These are phyloP conservation scores for Trebouxia gelatinosa DNA, from an alignment of 163 green algal species.

Conservation along the genomic window DNA sequence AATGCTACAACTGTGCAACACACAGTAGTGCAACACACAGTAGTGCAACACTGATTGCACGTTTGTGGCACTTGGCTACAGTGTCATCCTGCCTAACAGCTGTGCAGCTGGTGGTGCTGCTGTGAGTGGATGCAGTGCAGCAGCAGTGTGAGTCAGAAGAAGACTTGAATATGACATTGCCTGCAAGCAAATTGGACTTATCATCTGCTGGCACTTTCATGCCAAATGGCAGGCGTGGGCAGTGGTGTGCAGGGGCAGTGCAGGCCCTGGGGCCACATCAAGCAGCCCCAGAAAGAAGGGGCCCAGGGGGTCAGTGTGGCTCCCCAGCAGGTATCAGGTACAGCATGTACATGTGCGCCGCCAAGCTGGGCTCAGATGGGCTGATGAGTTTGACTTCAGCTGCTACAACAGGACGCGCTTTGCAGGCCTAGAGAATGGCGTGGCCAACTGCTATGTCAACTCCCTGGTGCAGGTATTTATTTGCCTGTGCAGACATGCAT, in stretches of 20 bases:
- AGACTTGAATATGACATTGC: no score
- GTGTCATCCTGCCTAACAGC: no score
- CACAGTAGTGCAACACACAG: no score
- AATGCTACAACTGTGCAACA: no score
- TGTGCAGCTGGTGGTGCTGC: no score
- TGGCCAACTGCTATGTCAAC: constrained; percentile 95
- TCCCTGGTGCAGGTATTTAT: constrained; percentile 90
- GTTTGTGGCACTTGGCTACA: no score
- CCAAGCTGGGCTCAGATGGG: constrained; percentile 49
- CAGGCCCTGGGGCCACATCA: constrained; percentile 42
- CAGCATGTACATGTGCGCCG: constrained; percentile 27
- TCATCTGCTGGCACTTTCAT: constrained; percentile 50
- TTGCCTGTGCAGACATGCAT: no score
- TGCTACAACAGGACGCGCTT: constrained; percentile 88
- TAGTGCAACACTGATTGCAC: no score
- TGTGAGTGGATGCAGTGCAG: no score
- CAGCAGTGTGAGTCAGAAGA: no score
- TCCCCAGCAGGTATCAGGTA: constrained; percentile 29
- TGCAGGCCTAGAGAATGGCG: constrained; percentile 91
- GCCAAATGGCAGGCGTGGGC: constrained; percentile 74
- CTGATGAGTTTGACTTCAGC: constrained; percentile 91
- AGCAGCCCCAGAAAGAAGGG: constrained; percentile 45
- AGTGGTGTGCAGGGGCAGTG: constrained; percentile 75
- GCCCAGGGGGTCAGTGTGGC: constrained; percentile 55
- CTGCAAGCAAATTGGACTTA: no score